Evolutionary conservation across 2,329 filamentous ascomycete genomes (phyloP).

Genomic region (Boeremia exigua): DNA sequence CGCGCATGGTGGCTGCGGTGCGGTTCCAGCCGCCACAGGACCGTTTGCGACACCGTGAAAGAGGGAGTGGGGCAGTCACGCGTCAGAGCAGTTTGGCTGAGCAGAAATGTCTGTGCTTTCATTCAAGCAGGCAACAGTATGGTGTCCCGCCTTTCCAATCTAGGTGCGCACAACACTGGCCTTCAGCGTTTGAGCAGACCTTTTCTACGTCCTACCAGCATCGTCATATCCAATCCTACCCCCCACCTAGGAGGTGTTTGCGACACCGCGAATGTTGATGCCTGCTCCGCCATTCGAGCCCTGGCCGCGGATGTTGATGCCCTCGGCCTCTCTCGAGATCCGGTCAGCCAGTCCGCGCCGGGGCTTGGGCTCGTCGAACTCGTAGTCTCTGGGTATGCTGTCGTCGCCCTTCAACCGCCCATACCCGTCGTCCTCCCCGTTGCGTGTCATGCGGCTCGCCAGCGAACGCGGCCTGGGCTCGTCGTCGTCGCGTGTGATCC

Average conservation of each 20-base stretch:
- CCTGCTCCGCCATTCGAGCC: slow-evolving; percentile 28
- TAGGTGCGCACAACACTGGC: too few relatives aligned
- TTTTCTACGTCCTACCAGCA: too few relatives aligned
- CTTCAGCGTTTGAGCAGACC: too few relatives aligned
- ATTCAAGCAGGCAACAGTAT: too few relatives aligned
- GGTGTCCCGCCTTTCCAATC: too few relatives aligned
- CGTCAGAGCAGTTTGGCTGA: too few relatives aligned
- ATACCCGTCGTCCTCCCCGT: slow-evolving; percentile 28
- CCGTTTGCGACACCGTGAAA: too few relatives aligned
- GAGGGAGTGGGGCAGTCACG: too few relatives aligned
- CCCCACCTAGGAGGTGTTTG: slow-evolving; percentile 35
- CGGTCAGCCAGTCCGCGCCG: slow-evolving; percentile 25
- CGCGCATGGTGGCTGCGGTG: too few relatives aligned
- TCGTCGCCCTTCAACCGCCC: slow-evolving; percentile 43
- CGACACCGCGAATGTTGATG: slow-evolving; percentile 43
- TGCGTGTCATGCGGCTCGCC: slow-evolving; percentile 40
- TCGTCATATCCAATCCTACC: too few relatives aligned
- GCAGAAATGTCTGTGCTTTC: too few relatives aligned
- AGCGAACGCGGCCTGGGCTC: slow-evolving; percentile 26
- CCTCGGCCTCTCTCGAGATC: slow-evolving; percentile 23
- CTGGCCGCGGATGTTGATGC: slow-evolving; percentile 43
- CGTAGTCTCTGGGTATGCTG: slow-evolving; percentile 31
- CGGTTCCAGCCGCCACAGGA: too few relatives aligned
- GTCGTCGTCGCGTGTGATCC: slow-evolving; percentile 39
- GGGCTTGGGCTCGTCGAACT: slow-evolving; percentile 33